Conservation (phyloP, 2,329 filamentous ascomycete genomes). For the Arthrobotrys iridis region DNA sequence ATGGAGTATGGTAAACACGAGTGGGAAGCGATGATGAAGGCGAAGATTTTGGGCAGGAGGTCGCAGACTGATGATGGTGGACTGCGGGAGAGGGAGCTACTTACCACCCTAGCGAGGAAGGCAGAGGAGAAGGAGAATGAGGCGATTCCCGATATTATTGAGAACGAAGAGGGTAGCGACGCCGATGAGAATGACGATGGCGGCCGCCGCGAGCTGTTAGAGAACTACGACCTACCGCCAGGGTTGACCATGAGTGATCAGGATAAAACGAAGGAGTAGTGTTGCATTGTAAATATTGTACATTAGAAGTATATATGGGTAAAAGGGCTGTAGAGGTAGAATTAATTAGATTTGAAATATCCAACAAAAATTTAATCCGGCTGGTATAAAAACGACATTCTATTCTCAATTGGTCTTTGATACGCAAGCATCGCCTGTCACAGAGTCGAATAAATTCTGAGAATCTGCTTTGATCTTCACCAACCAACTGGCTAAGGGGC, state of each 20-base stretch:
- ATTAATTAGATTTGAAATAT: no score
- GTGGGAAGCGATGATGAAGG: conserved; percentile 22
- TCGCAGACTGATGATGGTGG: background rate
- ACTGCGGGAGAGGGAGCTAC: background rate
- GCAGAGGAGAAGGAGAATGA: background rate
- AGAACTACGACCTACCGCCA: conserved; percentile 11
- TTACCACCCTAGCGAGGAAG: background rate
- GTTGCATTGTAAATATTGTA: conserved; percentile 37
- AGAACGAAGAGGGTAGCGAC: background rate
- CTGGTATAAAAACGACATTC: no score
- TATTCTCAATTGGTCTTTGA: no score
- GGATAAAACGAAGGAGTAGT: background rate
- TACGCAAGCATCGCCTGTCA: no score
- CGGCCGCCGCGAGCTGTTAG: background rate
- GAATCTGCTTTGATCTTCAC: no score
- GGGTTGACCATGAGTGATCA: conserved; percentile 2
- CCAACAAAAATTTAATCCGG: no score
- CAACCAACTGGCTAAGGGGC: no score
- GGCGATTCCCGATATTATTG: background rate
- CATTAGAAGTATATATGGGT: conserved; percentile 20
- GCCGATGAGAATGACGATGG: background rate
- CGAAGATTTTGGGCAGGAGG: conserved; percentile 29
- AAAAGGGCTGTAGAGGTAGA: background rate
- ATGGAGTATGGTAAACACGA: conserved; percentile 46
- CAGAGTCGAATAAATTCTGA: no score